A percentile compares a stretch with the other conserved stretches of the same genome.
phyloP scores from a whole-genome alignment of 2,329 filamentous ascomycete genomes.

The Aspergillus flavus region DNA sequence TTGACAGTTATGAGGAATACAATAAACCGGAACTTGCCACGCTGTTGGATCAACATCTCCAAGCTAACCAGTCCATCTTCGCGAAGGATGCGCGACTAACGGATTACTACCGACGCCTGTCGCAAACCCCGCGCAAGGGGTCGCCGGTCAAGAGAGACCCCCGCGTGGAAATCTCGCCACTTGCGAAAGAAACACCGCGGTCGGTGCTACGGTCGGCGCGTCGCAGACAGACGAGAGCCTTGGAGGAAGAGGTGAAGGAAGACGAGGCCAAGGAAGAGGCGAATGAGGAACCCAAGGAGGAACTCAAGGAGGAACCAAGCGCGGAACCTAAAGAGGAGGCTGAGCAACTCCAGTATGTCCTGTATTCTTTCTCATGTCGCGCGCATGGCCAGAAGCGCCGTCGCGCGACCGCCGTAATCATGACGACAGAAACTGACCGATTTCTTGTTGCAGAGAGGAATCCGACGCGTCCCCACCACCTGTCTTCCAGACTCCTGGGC shows the following conservation, averaged over 20 bases:
- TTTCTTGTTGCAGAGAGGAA: slow-evolving; percentile 17
- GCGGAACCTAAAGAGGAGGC: slow-evolving; percentile 28
- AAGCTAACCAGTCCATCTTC: slow-evolving; percentile 68
- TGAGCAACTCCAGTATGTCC: slow-evolving; percentile 26
- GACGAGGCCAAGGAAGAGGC: slow-evolving; percentile 27
- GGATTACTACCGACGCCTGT: slow-evolving; percentile 70
- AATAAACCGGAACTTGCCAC: slow-evolving; percentile 80
- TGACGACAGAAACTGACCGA: slow-evolving; percentile 1
- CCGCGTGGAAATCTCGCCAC: slow-evolving; percentile 38
- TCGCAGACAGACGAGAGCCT: slow-evolving; percentile 44
- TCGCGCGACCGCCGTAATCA: background rate
- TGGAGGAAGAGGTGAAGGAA: slow-evolving; percentile 23
- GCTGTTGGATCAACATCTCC: slow-evolving; percentile 72
- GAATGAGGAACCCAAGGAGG: slow-evolving; percentile 16
- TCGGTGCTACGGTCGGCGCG: slow-evolving; percentile 25
- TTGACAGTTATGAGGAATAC: slow-evolving; percentile 64
- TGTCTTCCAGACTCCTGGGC: slow-evolving; percentile 19
- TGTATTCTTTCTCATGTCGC: background rate
- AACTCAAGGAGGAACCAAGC: background rate
- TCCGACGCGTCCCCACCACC: slow-evolving; percentile 22
- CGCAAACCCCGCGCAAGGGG: slow-evolving; percentile 35
- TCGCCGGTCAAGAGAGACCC: slow-evolving; percentile 56
- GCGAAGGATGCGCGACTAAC: slow-evolving; percentile 65
- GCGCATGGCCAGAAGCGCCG: background rate
- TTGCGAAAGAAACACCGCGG: slow-evolving; percentile 29